Evolutionary conservation across 768 basidiomycete genomes (phyloP).

Genomic region (Tylopilus sp.): DNA sequence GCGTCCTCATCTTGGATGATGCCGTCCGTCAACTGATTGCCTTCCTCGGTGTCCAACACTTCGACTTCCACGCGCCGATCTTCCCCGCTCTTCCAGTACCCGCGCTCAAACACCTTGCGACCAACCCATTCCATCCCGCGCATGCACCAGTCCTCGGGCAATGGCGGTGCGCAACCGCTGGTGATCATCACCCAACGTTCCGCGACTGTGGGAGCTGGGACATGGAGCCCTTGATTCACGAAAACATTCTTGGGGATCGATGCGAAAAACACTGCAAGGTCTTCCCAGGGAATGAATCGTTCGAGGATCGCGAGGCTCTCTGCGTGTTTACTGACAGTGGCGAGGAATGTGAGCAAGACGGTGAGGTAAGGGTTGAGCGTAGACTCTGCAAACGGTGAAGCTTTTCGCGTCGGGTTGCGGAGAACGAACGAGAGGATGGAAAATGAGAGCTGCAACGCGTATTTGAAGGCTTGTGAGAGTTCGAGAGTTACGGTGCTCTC

Average conservation of each 20-base stretch:
- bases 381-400: slow-evolving; percentile 52
- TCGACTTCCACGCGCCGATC: slow-evolving; percentile 72
- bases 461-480: slow-evolving; percentile 62
- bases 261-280: slow-evolving; percentile 63
- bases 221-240: slow-evolving; percentile 41
- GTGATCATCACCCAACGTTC: slow-evolving; percentile 69
- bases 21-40: slow-evolving; percentile 62
- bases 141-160: slow-evolving; percentile 94
- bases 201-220: slow-evolving; percentile 29
- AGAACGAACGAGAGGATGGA: slow-evolving; percentile 72
- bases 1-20: slow-evolving; percentile 78
- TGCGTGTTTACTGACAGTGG: slow-evolving; percentile 66
- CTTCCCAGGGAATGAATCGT: slow-evolving; percentile 80
- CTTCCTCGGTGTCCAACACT: slow-evolving; percentile 63
- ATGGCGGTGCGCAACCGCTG: slow-evolving; percentile 61
- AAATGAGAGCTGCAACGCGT: slow-evolving; percentile 78
- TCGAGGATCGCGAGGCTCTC: slow-evolving; percentile 63
- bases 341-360: slow-evolving; percentile 83
- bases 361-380: slow-evolving; percentile 85
- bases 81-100: slow-evolving; percentile 87
- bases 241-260: slow-evolving; percentile 54
- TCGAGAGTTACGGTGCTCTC: slow-evolving; percentile 40
- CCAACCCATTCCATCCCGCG: slow-evolving; percentile 98
- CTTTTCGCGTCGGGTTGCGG: slow-evolving; percentile 54
- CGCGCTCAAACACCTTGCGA: slow-evolving; percentile 84